Conservation (phyloP, 495 filamentous ascomycete genomes). For the Aspergillus nidulans region DNA sequence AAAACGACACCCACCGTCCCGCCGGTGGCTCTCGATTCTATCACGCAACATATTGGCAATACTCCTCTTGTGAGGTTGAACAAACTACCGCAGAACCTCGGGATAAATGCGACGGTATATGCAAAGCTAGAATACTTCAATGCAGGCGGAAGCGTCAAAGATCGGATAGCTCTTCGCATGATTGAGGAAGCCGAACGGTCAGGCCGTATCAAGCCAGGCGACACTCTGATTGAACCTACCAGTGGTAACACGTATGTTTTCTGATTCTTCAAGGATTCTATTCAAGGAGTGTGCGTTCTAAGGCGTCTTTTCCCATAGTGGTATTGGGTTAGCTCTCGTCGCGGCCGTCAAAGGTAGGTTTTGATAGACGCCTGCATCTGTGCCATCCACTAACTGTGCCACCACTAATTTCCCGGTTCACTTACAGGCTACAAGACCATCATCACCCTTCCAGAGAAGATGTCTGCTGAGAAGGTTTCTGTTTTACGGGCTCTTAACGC, state of each 20-base stretch:
- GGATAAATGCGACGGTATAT: constrained; percentile 86
- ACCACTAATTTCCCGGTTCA: not conserved
- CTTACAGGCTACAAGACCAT: constrained; percentile 80
- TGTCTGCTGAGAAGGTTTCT: constrained; percentile 96
- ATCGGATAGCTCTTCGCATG: constrained; percentile 96
- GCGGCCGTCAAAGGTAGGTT: constrained; percentile 78
- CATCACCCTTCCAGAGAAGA: constrained; percentile 98
- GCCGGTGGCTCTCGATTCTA: constrained; percentile 54
- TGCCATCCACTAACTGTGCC: not conserved
- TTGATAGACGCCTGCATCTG: not conserved
- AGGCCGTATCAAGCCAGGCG: constrained; percentile 93
- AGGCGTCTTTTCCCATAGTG: constrained; percentile 44
- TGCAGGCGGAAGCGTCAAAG: constrained; percentile 96
- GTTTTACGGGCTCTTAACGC: constrained; percentile 90
- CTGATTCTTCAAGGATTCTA: not conserved
- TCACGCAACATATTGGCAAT: constrained; percentile 79
- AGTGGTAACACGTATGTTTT: constrained; percentile 82
- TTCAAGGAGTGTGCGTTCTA: constrained; percentile 2
- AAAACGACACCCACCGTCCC: constrained; percentile 45
- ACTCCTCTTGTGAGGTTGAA: constrained; percentile 92
- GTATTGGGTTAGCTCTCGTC: constrained; percentile 91
- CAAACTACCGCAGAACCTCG: constrained; percentile 80
- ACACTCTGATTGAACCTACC: constrained; percentile 96
- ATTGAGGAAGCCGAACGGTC: constrained; percentile 89
- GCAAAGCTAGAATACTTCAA: constrained; percentile 97